Percentiles rank a stretch among this genome's conserved stretches.
Evolutionary conservation across 2,329 filamentous ascomycete genomes (phyloP).

Genomic region (Penicillium janthinellum): DNA sequence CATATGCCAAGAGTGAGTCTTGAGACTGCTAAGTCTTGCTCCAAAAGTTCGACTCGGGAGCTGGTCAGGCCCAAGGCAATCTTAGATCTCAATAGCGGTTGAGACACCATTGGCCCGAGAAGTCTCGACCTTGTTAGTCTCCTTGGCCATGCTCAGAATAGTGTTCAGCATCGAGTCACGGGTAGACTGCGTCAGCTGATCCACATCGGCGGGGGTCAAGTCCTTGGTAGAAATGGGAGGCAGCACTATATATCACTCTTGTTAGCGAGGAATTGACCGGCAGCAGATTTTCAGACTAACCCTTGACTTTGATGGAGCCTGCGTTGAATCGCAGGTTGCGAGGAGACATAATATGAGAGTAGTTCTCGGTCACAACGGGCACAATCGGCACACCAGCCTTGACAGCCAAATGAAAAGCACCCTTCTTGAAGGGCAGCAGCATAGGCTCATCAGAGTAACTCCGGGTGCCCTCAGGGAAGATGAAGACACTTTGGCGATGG

Average conservation of each 20-base stretch:
- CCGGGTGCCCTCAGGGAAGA: slow-evolving; percentile 78
- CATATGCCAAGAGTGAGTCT: not conserved
- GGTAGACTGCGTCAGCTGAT: slow-evolving; percentile 68
- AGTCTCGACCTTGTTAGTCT: slow-evolving; percentile 23
- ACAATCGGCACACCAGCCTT: slow-evolving; percentile 93
- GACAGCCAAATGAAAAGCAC: slow-evolving; percentile 92
- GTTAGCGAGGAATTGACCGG: not conserved
- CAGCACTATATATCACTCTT: slow-evolving; percentile 60
- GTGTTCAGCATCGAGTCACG: slow-evolving; percentile 74
- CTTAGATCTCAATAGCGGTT: slow-evolving; percentile 41
- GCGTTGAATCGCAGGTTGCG: slow-evolving; percentile 66
- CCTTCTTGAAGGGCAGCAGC: slow-evolving; percentile 97
- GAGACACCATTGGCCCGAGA: slow-evolving; percentile 30
- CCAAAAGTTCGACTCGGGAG: no score
- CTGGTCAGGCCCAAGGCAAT: not conserved
- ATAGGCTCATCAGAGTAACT: slow-evolving; percentile 81
- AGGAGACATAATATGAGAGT: slow-evolving; percentile 70
- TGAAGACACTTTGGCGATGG: slow-evolving; percentile 63
- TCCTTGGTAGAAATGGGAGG: slow-evolving; percentile 76
- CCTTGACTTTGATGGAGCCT: slow-evolving; percentile 73
- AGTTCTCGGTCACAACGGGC: slow-evolving; percentile 79
- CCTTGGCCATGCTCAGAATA: slow-evolving; percentile 47
- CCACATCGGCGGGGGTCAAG: slow-evolving; percentile 74
- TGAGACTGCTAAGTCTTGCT: no score
- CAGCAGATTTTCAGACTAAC: slow-evolving; percentile 47